Evolutionary conservation across 2,329 filamentous ascomycete genomes (phyloP).

Genomic region (Grosmannia serpens): DNA sequence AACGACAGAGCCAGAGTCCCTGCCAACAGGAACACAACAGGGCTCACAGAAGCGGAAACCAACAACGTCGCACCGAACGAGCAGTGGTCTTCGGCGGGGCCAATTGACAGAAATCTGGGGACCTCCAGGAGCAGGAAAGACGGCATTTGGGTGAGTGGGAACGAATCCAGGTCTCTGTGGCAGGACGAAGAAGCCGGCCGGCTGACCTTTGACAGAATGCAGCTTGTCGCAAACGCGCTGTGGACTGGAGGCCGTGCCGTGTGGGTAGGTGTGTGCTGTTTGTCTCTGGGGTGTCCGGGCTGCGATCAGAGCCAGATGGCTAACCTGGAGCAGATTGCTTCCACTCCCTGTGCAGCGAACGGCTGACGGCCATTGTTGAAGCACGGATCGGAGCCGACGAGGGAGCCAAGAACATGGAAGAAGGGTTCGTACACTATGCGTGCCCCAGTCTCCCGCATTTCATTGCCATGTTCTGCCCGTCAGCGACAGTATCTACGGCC

Average conservation of each 20-base stretch:
- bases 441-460: constrained; percentile 57
- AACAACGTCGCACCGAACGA: not conserved
- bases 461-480: constrained; percentile 60
- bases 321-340: constrained; percentile 31
- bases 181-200: too few species aligned
- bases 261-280: constrained; percentile 62
- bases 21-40: not conserved
- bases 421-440: constrained; percentile 34
- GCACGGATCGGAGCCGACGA: constrained; percentile 9
- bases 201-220: constrained; percentile 19
- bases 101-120: constrained; percentile 83
- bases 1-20: not conserved
- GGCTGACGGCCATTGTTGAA: constrained; percentile 19
- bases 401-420: constrained; percentile 15
- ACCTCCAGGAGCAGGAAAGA: constrained; percentile 77
- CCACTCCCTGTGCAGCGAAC: constrained; percentile 27
- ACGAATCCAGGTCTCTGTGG: not conserved
- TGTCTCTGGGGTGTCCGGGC: not conserved
- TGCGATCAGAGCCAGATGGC: not conserved
- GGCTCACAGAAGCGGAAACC: not conserved
- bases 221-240: constrained; percentile 54
- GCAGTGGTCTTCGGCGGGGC: constrained; percentile 57
- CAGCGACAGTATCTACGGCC: constrained; percentile 46
- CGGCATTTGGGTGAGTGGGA: constrained; percentile 57
- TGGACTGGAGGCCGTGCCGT: constrained; percentile 51